Evolutionary conservation across 2,329 filamentous ascomycete species (phyloP), one percentile per base, ranked within the genome.

Genomic region (Didymella glomerata): DNA sequence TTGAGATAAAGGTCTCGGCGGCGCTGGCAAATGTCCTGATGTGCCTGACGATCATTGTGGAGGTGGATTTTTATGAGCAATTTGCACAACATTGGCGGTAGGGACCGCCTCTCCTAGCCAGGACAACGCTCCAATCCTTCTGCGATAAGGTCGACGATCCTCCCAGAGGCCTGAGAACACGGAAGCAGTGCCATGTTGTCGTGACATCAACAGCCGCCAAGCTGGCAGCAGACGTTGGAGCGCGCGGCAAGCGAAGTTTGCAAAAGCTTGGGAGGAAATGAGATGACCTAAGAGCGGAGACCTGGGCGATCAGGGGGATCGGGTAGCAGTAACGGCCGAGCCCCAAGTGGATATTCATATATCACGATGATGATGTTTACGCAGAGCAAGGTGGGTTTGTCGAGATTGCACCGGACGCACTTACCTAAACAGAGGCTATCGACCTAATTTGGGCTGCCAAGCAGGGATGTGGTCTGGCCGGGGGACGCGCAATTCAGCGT

Each of bases 1-100:
- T 59, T 59, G 56, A 51, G 22, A 28, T 58, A 47, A 22, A 54
- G 41, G 38, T 54, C 40, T 59, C 34, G 51, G 56, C 50, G 41
- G 41, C 41, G 41, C 47, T 59, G 32, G 51, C 41, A 51, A 45
- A 51, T 51, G 28, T 46, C 30, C 30, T 46, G 22, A 28, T 46
- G 50, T 59, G 53, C 56, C 56, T 59, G 56, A 30, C 40, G 56
- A 59, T 59, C 50, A 50, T 59, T 59, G 56, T 46, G 50, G 56
- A 59, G 56, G 49, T 53, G 46, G 46, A 44, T 10, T 46, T 32
- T 25, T 44, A 34, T 47, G 46, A 50, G 46, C 34, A 47, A 50
- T 46, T 44, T 59, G 46, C 50, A 54, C 40, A 47, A 34, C 34
- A 30, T 25, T 38, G 44, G 27, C 40, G 34, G 50, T 24, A 46